These are phyloP conservation scores for Plasmopara halstedii DNA, from an alignment of 352 stramenopile genomes.

Conservation along the genomic window DNA sequence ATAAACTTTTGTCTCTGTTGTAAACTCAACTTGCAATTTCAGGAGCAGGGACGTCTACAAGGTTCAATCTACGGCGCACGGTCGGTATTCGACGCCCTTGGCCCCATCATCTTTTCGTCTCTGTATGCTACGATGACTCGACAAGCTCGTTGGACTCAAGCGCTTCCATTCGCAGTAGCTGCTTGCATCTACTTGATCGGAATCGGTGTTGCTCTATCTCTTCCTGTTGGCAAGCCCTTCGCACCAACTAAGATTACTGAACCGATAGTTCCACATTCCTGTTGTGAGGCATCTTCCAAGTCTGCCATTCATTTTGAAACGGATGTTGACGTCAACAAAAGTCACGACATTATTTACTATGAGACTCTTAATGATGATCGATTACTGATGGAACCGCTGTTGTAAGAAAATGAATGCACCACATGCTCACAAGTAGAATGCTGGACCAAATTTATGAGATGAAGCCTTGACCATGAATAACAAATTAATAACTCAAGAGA, in stretches of 20 bases:
- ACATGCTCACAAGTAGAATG: neutral
- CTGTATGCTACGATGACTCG: constrained; percentile 54
- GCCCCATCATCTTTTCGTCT: constrained; percentile 51
- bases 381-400: constrained; percentile 41
- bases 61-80: constrained; percentile 65
- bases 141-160: constrained; percentile 30
- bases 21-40: neutral
- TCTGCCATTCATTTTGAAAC: constrained; percentile 42
- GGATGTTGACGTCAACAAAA: constrained; percentile 29
- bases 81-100: constrained; percentile 53
- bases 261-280: constrained; percentile 30
- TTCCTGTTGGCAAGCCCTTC: constrained; percentile 21
- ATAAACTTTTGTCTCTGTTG: neutral
- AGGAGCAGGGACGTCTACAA: constrained; percentile 73
- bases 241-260: constrained; percentile 2
- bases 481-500: too few species aligned
- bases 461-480: too few species aligned
- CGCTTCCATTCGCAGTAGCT: constrained; percentile 55
- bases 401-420: constrained; percentile 6
- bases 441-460: too few species aligned
- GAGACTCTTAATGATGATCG: constrained; percentile 13
- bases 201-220: constrained; percentile 33
- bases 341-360: constrained; percentile 3
- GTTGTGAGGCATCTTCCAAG: constrained; percentile 22
- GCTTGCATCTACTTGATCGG: constrained; percentile 38